These are phyloP conservation scores for Colletotrichum caudatum DNA, from an alignment of 2,329 filamentous ascomycete species.

Conservation along the genomic window DNA sequence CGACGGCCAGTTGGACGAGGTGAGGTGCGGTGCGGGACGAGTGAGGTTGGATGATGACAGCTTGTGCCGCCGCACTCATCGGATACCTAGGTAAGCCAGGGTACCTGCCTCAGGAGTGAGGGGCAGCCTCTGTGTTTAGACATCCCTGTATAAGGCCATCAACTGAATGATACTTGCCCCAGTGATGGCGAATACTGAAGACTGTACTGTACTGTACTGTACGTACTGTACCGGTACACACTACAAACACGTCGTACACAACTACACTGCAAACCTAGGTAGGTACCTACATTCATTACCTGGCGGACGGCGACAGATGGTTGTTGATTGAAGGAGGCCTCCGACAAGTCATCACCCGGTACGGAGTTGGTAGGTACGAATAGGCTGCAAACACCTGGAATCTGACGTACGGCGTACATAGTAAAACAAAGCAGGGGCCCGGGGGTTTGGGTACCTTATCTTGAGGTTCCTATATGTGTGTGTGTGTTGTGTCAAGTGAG, in stretches of 20 bases:
- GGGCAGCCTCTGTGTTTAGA: background rate
- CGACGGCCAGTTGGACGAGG: conserved; percentile 7
- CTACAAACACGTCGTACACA: background rate
- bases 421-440: conserved; percentile 12
- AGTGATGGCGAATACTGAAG: background rate
- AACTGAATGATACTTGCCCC: background rate
- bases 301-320: background rate
- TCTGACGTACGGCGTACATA: background rate
- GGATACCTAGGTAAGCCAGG: background rate
- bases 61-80: background rate
- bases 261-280: background rate
- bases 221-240: background rate
- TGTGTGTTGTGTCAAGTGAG: background rate
- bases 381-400: background rate
- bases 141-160: background rate
- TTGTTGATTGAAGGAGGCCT: background rate
- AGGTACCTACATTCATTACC: background rate
- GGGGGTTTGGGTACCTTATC: conserved; percentile 14
- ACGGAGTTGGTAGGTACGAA: background rate
- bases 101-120: conserved; percentile 19
- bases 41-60: conserved; percentile 21
- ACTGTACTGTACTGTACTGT: background rate
- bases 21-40: background rate
- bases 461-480: background rate
- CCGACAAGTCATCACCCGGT: background rate